Evolutionary conservation across 73 alveolate genomes (phyloP), one percentile per base, ranked within the genome.

Genomic region (Blepharisma stoltei): DNA sequence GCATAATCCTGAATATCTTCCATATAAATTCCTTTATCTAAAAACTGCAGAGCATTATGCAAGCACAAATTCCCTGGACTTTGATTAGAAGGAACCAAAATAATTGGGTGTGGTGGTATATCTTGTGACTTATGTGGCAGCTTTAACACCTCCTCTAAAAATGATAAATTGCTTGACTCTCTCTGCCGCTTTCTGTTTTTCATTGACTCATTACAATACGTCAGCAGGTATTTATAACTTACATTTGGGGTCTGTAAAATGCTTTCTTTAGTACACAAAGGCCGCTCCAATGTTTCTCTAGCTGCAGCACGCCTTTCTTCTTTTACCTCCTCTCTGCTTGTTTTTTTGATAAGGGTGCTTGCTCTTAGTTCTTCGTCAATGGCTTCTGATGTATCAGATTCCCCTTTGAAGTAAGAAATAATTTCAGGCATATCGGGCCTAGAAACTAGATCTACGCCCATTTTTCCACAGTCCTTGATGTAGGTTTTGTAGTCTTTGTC

Each of bases 331-430:
- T 32, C 41, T 32, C 41, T 32, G 41, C 41, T 32, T 32, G 41
- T 32, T 25, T 60, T 60, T 25, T 60, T 25, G 14, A 60, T 25
- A 20, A 60, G 46, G 23, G 73, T 60, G 2, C 49, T 9, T 14
- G 73, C 48, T 60, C 73, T n/a, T 2, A 60, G 73, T 60, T 60
- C 73, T 60, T 60, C 73, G 5, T 18, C 73, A 20, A 60, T 60
- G 5, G n/a, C 14, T 14, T 25, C 45, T 25, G 73, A 20, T 18
- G 48, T 60, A 14, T 54, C 78, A 6, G 20, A 69, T 54, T 27
- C 25, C 23, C 91, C 88, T 9, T 83, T 32, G 66, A 87, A 87
- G 60, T 78, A 87, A 32, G 81, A 86, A 18, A 50, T 45, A n/a
- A 87, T 55, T 54, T 79, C 78, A 14, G 46, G 50, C 21, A 55